Evolutionary conservation across 768 basidiomycete genomes (phyloP).

Genomic region (Kwoniella dejecticola): DNA sequence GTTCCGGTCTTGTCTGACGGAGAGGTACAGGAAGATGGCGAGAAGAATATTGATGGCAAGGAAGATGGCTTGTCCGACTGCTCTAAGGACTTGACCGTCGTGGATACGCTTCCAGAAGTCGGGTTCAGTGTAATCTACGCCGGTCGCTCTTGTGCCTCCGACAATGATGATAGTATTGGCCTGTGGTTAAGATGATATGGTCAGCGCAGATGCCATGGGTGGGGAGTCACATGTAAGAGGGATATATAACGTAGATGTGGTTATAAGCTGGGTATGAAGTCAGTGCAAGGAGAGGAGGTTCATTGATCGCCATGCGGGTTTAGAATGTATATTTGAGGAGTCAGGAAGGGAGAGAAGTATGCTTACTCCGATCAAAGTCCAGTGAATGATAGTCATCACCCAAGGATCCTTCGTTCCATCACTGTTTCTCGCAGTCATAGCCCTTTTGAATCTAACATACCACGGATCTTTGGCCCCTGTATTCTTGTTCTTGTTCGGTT

Average conservation of each 20-base stretch:
- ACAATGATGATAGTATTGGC: slow-evolving; percentile 19
- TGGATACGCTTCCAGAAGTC: slow-evolving; percentile 16
- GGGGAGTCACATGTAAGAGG: no score
- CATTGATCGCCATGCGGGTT: no score
- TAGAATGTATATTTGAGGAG: no score
- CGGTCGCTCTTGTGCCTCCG: slow-evolving; percentile 18
- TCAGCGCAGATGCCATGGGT: no score
- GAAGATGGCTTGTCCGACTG: slow-evolving; percentile 33
- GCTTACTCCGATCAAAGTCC: slow-evolving; percentile 19
- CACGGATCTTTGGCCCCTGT: slow-evolving; percentile 19
- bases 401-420: slow-evolving; percentile 22
- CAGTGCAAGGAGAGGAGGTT: no score
- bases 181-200: not conserved
- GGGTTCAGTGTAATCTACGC: slow-evolving; percentile 4
- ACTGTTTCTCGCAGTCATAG: slow-evolving; percentile 20
- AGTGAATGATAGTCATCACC: slow-evolving; percentile 29
- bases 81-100: slow-evolving; percentile 22
- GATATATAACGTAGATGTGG: no score
- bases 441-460: slow-evolving; percentile 4
- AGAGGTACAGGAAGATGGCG: slow-evolving; percentile 27
- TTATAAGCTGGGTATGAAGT: no score
- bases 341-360: no score
- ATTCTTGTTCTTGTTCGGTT: slow-evolving; percentile 14
- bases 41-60: slow-evolving; percentile 28
- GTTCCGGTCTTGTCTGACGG: slow-evolving; percentile 13